Base-by-base conservation (phyloP, 2,329 filamentous ascomycete species). In the Epichloe gansuensis region DNA sequence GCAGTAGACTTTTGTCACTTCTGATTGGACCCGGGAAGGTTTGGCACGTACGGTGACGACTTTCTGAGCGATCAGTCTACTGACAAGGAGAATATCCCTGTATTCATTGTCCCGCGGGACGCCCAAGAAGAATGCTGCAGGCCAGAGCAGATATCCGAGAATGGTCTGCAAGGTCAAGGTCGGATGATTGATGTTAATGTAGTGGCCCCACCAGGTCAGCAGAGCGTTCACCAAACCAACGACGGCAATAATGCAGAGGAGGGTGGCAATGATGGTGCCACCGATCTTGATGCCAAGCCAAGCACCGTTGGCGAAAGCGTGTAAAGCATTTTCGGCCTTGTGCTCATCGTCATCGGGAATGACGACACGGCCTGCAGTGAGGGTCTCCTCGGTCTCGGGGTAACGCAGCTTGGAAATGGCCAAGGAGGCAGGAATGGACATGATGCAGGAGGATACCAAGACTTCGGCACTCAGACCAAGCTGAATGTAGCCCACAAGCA, bases 361-460 rank as follows among this genome's bases (percentile, higher is more conserved):
- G 42, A 91, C 81, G 34, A 93, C 84, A 17, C 82, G 80, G 52
- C 89, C 88, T 4, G 87, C 84, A 0, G 89, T 95, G 38, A 95
- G 74, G 0, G 88, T 87, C 68, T 91, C 86, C 66, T 95, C 88
- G 3, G 81, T 84, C 71, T 95, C 90, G 3, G 90, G 90, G 66
- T 85, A 95, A 53, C 90, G 85, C 61, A 95, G 76, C 72, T 95
- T 95, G 57, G 86, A 91, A 55, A 93, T 83, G 49, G 89, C 89
- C 13, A 96, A 76, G 3, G 89, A 94, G 1, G 89, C 89, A 0
- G 90, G 90, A 57, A 95, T 95, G 60, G 85, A 90, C 90, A 96
- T 96, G 66, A 95, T 89, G 64, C 89, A 95, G 7, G 87, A 90
- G 2, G 88, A 95, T 31, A 95, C 85, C 46, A 96, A 75, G 3